Evolutionary conservation across 2,329 filamentous ascomycete species (phyloP).

Genomic region (Diaporthe capsici): DNA sequence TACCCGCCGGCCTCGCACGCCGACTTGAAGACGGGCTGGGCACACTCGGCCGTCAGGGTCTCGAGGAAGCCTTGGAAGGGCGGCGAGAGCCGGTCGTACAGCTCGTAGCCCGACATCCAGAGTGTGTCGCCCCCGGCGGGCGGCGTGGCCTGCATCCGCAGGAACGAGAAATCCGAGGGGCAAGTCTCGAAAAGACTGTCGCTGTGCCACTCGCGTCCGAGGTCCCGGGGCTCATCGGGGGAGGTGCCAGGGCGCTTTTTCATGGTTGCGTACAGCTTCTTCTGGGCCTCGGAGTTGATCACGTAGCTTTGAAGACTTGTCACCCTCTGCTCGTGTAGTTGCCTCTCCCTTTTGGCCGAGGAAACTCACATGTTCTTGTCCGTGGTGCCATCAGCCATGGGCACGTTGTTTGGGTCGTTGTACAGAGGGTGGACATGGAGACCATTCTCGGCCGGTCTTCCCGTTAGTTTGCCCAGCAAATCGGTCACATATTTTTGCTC

Average conservation of each 20-base stretch:
- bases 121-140: conserved; percentile 71
- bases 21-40: conserved; percentile 64
- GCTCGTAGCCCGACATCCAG: conserved; percentile 77
- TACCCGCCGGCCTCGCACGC: conserved; percentile 61
- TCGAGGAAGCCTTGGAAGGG: conserved; percentile 72
- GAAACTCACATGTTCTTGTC: conserved; percentile 53
- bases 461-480: conserved; percentile 50
- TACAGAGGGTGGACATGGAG: conserved; percentile 52
- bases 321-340: conserved; percentile 18
- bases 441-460: conserved; percentile 49
- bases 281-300: conserved; percentile 52
- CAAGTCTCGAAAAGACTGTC: conserved; percentile 77
- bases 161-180: conserved; percentile 73
- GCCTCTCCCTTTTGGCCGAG: neutral
- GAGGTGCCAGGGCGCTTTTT: conserved; percentile 45
- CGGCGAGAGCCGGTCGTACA: conserved; percentile 74
- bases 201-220: conserved; percentile 68
- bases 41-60: conserved; percentile 67
- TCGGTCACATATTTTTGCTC: conserved; percentile 52
- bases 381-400: conserved; percentile 53
- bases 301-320: conserved; percentile 49
- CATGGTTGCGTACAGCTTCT: conserved; percentile 56
- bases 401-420: conserved; percentile 54
- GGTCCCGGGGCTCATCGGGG: conserved; percentile 49
- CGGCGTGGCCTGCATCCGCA: conserved; percentile 68